Base-by-base conservation (phyloP, 352 stramenopile genomes). In the Phytopythium aichiense region DNA sequence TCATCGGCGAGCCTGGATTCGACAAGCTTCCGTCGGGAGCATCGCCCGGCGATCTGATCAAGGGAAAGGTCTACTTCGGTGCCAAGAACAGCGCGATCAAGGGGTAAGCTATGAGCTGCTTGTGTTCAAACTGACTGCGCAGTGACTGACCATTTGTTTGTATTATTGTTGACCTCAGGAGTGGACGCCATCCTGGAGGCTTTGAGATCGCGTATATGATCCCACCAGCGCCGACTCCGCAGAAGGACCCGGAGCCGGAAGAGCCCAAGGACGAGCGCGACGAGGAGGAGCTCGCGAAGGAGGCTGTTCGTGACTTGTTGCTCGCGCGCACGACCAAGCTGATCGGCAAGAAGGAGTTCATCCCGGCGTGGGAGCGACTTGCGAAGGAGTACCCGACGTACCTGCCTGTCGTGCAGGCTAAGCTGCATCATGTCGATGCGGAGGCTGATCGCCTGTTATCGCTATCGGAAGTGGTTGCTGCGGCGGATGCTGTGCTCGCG, bases 191-290 rank as follows among this genome's bases (percentile, higher is more conserved):
- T 56, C 84, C 86, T 0, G 70, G 73, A n/a, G 86, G 86, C 35
- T 93, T 92, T 54, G 64, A 77, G 20, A 77, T 95, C 61, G 68
- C 75, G 55, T 95, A 93, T 50, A 75, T 89, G n/a, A 81, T 95
- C 23, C 80, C 86, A 5, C 69, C 81, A 4, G 77, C 79, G 12
- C 74, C 77, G 4, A 81, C 69, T 2, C 69, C 79, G 0, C 65
- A 65, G 25, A 92, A 93, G 65, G 75, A 89, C 4, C 77, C 80
- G 1, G 79, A 91, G 42, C 74, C 77, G 6, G 79, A 89, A 42
- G 77, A 81, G 57, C 77, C 77, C 2, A 86, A 83, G 67, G 84
- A 94, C 55, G 80, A 89, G 56, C 80, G 78, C 33, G 69, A 81
- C 20, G 86, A 95, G 63, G 71, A 84, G 25, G 74, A 82, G 51